phyloP scores from a whole-genome alignment of 495 filamentous ascomycete genomes.

The Penicillium turbatum region DNA sequence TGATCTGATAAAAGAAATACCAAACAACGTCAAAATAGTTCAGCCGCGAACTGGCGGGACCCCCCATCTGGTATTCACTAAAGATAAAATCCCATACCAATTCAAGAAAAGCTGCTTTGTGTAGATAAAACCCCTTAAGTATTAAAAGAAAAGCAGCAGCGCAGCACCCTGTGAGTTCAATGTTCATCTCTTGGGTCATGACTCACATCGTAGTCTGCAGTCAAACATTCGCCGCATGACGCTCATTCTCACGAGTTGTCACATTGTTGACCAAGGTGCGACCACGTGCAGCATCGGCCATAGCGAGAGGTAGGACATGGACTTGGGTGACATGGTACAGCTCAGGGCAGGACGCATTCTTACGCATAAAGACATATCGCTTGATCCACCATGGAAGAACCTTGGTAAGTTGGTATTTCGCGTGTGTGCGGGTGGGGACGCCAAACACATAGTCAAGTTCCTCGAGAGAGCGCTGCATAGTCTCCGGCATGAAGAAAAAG shows the following conservation, averaged over 20 bases:
- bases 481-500: slow-evolving; percentile 62
- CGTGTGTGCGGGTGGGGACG: slow-evolving; percentile 46
- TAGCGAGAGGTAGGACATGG: too few relatives aligned
- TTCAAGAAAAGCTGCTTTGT: too few relatives aligned
- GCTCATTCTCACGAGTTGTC: background rate
- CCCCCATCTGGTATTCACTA: background rate
- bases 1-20: too few relatives aligned
- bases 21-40: background rate
- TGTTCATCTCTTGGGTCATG: background rate
- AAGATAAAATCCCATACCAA: background rate
- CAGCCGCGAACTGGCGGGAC: background rate
- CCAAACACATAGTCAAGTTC: slow-evolving; percentile 58
- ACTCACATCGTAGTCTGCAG: background rate
- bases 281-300: background rate
- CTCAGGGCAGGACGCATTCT: slow-evolving; percentile 33
- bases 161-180: background rate
- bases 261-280: background rate
- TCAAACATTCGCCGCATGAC: background rate
- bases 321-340: slow-evolving; percentile 31
- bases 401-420: slow-evolving; percentile 44
- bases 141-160: too few relatives aligned
- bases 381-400: slow-evolving; percentile 53
- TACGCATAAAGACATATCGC: slow-evolving; percentile 43
- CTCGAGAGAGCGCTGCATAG: slow-evolving; percentile 57
- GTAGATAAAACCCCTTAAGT: too few relatives aligned